phyloP scores from a whole-genome alignment of 768 basidiomycete genomes.

The Dictyophora rubrovolvata region DNA sequence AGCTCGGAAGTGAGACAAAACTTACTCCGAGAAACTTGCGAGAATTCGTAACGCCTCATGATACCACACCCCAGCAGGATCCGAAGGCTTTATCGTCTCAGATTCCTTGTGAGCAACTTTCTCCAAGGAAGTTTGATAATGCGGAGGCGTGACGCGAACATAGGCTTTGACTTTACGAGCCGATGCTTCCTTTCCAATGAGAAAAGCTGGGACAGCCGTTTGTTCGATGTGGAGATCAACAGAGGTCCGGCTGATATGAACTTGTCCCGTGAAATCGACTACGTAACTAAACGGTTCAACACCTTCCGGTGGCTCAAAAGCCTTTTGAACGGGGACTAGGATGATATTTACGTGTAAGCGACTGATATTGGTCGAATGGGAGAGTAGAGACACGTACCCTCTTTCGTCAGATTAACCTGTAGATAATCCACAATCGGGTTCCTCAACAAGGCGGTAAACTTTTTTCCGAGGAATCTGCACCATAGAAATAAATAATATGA shows the following conservation, averaged over 20 bases:
- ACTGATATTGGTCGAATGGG: neutral
- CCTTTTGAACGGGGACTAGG: slow-evolving; percentile 56
- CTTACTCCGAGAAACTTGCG: slow-evolving; percentile 63
- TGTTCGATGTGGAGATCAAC: slow-evolving; percentile 65
- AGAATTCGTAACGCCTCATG: slow-evolving; percentile 73
- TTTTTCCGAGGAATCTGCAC: slow-evolving; percentile 65
- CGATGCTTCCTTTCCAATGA: slow-evolving; percentile 71
- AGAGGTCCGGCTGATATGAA: slow-evolving; percentile 22
- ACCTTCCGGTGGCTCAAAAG: slow-evolving; percentile 65
- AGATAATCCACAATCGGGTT: slow-evolving; percentile 68
- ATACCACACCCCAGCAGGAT: slow-evolving; percentile 75
- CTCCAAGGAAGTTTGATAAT: slow-evolving; percentile 56
- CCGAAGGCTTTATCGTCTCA: slow-evolving; percentile 61
- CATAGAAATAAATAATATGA: slow-evolving; percentile 17
- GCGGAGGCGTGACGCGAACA: slow-evolving; percentile 66
- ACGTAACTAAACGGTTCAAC: slow-evolving; percentile 65
- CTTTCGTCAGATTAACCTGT: slow-evolving; percentile 70
- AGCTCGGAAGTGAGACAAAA: slow-evolving; percentile 9
- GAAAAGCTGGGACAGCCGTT: slow-evolving; percentile 58
- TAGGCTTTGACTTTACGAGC: slow-evolving; percentile 70
- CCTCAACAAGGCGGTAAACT: slow-evolving; percentile 60
- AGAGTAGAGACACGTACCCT: slow-evolving; percentile 34
- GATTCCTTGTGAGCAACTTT: slow-evolving; percentile 62
- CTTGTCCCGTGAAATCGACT: slow-evolving; percentile 79
- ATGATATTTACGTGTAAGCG: neutral